Percentiles rank a stretch among this genome's conserved stretches.
These are phyloP conservation scores for Kurtzmaniella cleridarum DNA, from an alignment of 805 yeast genomes.

Conservation along the genomic window DNA sequence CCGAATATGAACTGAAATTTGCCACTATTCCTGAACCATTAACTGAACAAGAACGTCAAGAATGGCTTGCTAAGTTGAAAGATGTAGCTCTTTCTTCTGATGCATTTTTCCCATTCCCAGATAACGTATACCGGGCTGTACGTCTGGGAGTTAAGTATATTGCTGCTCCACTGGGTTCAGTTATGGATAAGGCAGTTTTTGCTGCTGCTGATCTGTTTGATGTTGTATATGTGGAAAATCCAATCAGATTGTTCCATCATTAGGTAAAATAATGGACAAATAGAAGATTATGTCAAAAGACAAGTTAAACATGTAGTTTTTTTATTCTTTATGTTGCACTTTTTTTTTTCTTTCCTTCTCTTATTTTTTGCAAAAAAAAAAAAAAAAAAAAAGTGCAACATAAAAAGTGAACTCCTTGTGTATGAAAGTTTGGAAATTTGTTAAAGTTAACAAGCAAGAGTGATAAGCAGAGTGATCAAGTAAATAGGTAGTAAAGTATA, in stretches of 20 bases:
- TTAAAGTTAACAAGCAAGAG: no score
- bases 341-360: no score
- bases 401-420: no score
- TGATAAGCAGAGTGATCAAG: no score
- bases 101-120: constrained; percentile 99
- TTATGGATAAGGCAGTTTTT: constrained; percentile 94
- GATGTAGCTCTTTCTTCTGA: constrained; percentile 93
- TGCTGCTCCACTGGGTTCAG: constrained; percentile 97
- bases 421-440: no score
- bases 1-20: constrained; percentile 88
- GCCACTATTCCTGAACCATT: constrained; percentile 79
- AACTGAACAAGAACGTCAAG: constrained; percentile 75
- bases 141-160: constrained; percentile 93
- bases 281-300: no score
- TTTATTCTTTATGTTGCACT: no score
- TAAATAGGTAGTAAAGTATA: no score
- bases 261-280: no score
- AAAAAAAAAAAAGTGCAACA: no score
- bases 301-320: no score
- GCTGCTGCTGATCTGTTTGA: constrained; percentile 91
- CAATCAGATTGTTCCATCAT: constrained; percentile 97
- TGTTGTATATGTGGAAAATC: constrained; percentile 92
- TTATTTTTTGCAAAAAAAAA: no score
- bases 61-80: constrained; percentile 75
- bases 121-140: constrained; percentile 95